phyloP scores from a whole-genome alignment of 1,139 yeast species.

The Pichia sp. region DNA sequence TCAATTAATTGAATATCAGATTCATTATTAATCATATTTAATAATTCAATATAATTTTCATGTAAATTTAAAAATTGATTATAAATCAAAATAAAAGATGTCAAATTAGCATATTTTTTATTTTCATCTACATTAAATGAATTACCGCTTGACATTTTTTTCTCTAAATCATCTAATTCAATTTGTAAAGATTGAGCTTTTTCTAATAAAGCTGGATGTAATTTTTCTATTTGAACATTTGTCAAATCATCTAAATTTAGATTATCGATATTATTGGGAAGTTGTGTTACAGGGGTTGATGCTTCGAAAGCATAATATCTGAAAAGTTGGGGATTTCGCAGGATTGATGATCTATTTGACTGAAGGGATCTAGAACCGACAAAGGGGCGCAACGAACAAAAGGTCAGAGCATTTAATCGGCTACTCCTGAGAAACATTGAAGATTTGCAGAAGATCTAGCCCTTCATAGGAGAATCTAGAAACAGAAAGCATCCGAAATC shows the following conservation, averaged over 20 bases:
- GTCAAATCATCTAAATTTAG: neutral
- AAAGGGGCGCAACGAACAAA: no score
- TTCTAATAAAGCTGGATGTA: constrained; percentile 50
- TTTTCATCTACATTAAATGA: constrained; percentile 51
- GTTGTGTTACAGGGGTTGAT: no score
- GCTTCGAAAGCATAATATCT: no score
- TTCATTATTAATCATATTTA: constrained; percentile 32
- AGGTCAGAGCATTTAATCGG: no score
- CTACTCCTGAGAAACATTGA: no score
- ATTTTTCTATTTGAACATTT: constrained; percentile 13
- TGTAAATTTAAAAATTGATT: constrained; percentile 36
- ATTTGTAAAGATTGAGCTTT: constrained; percentile 50
- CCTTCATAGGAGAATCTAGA: no score
- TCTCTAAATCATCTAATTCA: constrained; percentile 48
- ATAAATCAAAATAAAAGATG: constrained; percentile 48
- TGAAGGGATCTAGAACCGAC: no score
- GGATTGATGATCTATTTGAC: no score
- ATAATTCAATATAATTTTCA: constrained; percentile 27
- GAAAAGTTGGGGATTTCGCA: no score
- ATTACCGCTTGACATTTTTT: constrained; percentile 40
- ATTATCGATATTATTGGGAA: no score
- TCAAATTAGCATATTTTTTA: constrained; percentile 50
- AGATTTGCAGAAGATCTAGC: no score
- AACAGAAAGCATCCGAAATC: no score
- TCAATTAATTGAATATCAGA: constrained; percentile 29